phyloP scores from a whole-genome alignment of 1,284 basidiomycete genomes.

The Puccinia hordei region DNA sequence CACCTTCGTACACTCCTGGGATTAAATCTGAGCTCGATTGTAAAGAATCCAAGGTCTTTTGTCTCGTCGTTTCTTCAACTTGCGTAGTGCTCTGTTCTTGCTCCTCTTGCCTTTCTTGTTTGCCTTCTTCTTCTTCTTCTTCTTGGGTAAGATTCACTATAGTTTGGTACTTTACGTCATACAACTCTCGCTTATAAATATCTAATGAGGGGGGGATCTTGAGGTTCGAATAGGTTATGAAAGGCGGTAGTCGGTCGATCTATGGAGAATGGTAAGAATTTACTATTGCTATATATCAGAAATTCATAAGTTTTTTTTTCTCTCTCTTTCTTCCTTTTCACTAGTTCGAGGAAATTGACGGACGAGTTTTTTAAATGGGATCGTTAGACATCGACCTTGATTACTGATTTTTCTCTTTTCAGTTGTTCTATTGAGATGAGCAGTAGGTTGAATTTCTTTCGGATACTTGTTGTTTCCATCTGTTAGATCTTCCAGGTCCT shows the following conservation, averaged over 20 bases:
- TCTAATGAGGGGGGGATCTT: slow-evolving; percentile 39
- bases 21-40: slow-evolving; percentile 83
- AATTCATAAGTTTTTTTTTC: not conserved
- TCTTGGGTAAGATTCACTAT: slow-evolving; percentile 59
- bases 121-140: slow-evolving; percentile 64
- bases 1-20: slow-evolving; percentile 90
- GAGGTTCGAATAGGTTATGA: slow-evolving; percentile 39
- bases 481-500: slow-evolving; percentile 24
- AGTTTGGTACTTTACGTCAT: slow-evolving; percentile 84
- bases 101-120: slow-evolving; percentile 54
- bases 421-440: not conserved
- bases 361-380: slow-evolving; percentile 7
- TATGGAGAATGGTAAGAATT: slow-evolving; percentile 20
- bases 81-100: slow-evolving; percentile 55
- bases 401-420: not conserved
- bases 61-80: slow-evolving; percentile 47
- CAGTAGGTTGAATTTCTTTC: not conserved
- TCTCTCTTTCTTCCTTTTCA: not conserved
- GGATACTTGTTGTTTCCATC: not conserved
- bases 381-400: not conserved
- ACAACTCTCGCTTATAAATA: slow-evolving; percentile 79
- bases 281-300: not conserved
- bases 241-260: slow-evolving; percentile 41
- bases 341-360: not conserved
- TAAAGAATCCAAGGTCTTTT: slow-evolving; percentile 54